Base-by-base conservation (phyloP, 345 rosid genomes). In the Ceriops decandra region DNA sequence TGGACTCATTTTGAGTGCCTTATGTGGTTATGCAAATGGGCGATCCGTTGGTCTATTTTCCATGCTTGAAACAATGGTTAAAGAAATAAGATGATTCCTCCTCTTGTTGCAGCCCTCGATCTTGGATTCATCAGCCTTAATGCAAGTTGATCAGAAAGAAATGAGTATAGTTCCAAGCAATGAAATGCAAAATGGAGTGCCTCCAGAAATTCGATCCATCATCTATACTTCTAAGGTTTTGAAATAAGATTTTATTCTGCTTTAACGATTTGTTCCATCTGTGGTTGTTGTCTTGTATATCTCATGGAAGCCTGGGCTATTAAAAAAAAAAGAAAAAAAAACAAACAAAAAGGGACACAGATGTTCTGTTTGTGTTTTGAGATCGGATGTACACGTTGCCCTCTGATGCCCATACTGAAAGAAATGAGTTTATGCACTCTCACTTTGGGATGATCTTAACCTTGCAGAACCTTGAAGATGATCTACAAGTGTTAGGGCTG, bases 401-500 rank as follows among this genome's bases (percentile, higher is more conserved):
- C 3, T 38, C 47, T 38, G 58, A 22, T 54, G 58, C 28, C 28
- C 58, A 54, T 26, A 54, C 15, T 54, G 59, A 56, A 54, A 2
- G 66, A 59, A 60, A 38, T 26, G 21, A 54, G 33, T 26, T 30
- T n/a, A 42, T 7, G 20, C 13, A 27, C 28, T 22, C 69, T 69
- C 16, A 63, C 46, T 49, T 62, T 61, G 33, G 21, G 42, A 71
- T 63, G 20, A 33, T 31, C 21, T 63, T 52, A 63, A 68, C 52
- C 67, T 1, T 70, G 74, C 82, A 88, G 84, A 91, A 76, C 78
- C 90, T 89, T 80, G 78, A 91, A 77, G 87, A 90, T 75, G 96
- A 87, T 68, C 82, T 87, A 46, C 86, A 82, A 31, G 30, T 46
- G 2, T 67, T 88, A 42, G 97, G 93, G 65, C 64, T 60, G 75